Base-by-base conservation (phyloP, 176 grass and related monocot genomes). In the Aegilops tauschii region DNA sequence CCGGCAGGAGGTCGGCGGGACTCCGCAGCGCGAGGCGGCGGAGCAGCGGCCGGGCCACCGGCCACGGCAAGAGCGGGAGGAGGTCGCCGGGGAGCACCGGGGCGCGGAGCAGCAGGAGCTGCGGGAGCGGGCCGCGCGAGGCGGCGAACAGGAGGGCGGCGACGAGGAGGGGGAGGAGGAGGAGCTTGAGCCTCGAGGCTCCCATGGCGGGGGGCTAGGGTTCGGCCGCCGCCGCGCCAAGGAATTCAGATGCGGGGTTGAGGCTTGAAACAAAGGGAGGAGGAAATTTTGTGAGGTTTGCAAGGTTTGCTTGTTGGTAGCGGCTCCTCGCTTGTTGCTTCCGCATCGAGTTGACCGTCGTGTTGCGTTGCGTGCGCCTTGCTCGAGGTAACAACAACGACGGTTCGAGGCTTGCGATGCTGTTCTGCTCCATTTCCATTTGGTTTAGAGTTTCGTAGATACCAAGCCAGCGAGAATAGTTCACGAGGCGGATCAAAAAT, bases 61-160 rank as follows among this genome's bases (percentile, higher is more conserved):
- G 14, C 80, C 86, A 83, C 4, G 97, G 96, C 6, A 98, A 90
- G 29, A 98, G 86, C 44, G 97, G 94, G 50, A 96, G 94, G 64
- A 98, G 78, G 77, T 98, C 94, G 17, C 79, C 63, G 40, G 87
- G 84, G 10, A 86, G 88, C 54, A 95, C 79, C 11, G 93, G 92
- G 9, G 67, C 16, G 42, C 89, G 93, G 76, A 85, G 68, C 88
- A 34, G 72, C 29, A 79, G 61, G 13, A 49, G 32, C 25, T 20
- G 28, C 56, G 7, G 62, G 52, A 62, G 64, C 40, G 82, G 49
- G 71, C 84, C 29, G 3, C 58, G 88, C 27, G 76, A 79, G 27
- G 23, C 73, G 31, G 78, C 65, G 75, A 76, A 37, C 75, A 88
- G 29, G 29, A 89, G 34, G 27, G 79, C 20, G 35, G 29, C 18